Conservation (phyloP, 805 yeast genomes). For the Pichia occidentalis region DNA sequence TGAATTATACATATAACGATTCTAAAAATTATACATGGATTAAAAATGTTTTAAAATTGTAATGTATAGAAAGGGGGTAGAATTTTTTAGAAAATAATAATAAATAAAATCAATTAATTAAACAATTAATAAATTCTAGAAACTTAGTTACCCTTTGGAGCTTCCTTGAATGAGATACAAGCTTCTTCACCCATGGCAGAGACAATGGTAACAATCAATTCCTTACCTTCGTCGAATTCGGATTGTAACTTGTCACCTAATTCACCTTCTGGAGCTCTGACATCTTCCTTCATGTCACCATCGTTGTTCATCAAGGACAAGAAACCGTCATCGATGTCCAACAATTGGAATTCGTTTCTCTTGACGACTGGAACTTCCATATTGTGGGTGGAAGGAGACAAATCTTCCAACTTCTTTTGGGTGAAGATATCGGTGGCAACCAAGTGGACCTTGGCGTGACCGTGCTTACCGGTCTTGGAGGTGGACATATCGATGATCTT, state of each 20-base stretch:
- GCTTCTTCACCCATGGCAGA: constrained; percentile 99
- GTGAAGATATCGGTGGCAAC: constrained; percentile 99
- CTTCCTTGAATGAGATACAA: constrained; percentile 97
- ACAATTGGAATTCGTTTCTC: constrained; percentile 94
- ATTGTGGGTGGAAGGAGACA: constrained; percentile 99
- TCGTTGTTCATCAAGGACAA: constrained; percentile 93
- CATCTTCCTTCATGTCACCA: constrained; percentile 99
- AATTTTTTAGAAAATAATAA: constrained; percentile 1
- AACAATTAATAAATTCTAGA: constrained; percentile 6
- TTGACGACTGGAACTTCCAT: constrained; percentile 98
- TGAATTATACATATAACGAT: too few species aligned
- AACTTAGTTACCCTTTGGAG: constrained; percentile 57
- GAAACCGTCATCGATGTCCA: constrained; percentile 98
- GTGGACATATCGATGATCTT: constrained; percentile 99
- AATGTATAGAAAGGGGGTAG: constrained; percentile 6
- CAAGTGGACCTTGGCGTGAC: constrained; percentile 99
- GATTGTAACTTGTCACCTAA: constrained; percentile 88
- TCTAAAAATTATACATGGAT: too few species aligned
- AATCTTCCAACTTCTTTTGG: constrained; percentile 98
- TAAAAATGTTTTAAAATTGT: neutral
- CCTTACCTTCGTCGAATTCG: constrained; percentile 98
- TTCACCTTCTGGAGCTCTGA: constrained; percentile 96
- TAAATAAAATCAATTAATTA: constrained; percentile 2
- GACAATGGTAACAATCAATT: constrained; percentile 91
- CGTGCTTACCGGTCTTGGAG: constrained; percentile 99